Base-by-base conservation (phyloP, 108 stramenopile genomes). In the Discostella pseudostelligera region DNA sequence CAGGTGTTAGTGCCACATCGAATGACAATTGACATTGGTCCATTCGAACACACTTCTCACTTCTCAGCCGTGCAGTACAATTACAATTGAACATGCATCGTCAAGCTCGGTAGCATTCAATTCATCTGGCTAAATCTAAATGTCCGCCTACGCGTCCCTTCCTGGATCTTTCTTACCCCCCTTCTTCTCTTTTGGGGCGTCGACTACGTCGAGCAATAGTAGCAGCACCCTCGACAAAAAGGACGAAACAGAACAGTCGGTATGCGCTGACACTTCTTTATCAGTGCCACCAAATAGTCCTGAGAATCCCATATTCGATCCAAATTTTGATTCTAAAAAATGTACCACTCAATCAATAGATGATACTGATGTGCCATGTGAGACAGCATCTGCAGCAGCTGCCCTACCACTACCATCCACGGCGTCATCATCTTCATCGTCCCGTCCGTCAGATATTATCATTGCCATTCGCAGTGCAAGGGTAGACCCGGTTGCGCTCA, bases 381-480 rank as follows among this genome's bases (percentile, higher is more conserved):
- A 43, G 13, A 6, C 22, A n/a, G 49, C 46, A 19, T 14, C 53
- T 51, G 43, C n/a, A n/a, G n/a, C n/a, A n/a, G n/a, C n/a, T n/a
- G n/a, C n/a, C n/a, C n/a, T n/a, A 8, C 32, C 12, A 3, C 8
- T 46, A 47, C 19, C 56, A 21, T 11, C 35, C 6, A 24, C 29
- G 11, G 6, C 69, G 36, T 24, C 13, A 13, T 19, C 54, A 36
- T n/a, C 69, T 25, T 49, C 58, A 1, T 29, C 62, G 13, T 72
- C 70, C 22, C 58, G 55, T 0, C 57, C 67, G 22, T 62, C 69
- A 22, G 65, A 71, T 57, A 67, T 71, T 13, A 65, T 67, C 44
- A 62, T 89, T 45, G 69, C 80, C 17, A 81, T 89, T 9, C 81
- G 80, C 43, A 78, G 79, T 43, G 88, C 88, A 4, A 79, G 81